A percentile compares a stretch with the other conserved stretches of the same genome.
These are phyloP conservation scores for Lactarius hatsudake DNA, from an alignment of 768 basidiomycete species.

Conservation along the genomic window DNA sequence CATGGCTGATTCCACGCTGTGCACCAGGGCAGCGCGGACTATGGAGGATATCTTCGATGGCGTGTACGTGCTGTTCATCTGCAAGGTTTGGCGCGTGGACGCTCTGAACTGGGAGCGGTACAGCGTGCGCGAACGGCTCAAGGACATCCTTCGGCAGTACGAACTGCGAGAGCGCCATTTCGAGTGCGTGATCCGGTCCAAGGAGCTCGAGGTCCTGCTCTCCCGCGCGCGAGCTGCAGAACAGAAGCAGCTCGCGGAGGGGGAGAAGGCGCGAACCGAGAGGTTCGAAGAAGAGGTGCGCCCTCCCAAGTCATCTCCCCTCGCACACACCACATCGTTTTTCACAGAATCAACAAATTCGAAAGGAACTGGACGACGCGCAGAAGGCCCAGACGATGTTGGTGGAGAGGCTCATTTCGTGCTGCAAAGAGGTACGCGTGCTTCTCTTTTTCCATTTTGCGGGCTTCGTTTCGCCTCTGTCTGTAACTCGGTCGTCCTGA, in stretches of 20 bases:
- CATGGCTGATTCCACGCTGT: not conserved
- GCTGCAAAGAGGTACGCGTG: slow-evolving; percentile 77
- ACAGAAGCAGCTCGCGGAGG: slow-evolving; percentile 78
- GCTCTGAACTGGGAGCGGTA: not conserved
- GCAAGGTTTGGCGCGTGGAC: not conserved
- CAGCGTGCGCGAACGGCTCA: slow-evolving; percentile 82
- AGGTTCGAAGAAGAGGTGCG: slow-evolving; percentile 74
- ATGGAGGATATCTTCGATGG: slow-evolving; percentile 83
- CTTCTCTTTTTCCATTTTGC: not conserved
- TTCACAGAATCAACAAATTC: slow-evolving; percentile 59
- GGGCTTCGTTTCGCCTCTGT: not conserved
- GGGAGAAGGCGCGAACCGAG: slow-evolving; percentile 64
- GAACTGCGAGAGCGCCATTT: slow-evolving; percentile 90
- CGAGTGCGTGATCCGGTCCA: slow-evolving; percentile 88
- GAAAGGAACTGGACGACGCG: slow-evolving; percentile 76
- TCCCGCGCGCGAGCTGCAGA: slow-evolving; percentile 87
- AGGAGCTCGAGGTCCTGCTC: slow-evolving; percentile 84
- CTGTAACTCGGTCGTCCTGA: slow-evolving; percentile 15
- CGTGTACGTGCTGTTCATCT: slow-evolving; percentile 56
- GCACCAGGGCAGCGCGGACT: slow-evolving; percentile 61
- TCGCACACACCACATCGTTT: not conserved
- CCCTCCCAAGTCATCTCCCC: slow-evolving; percentile 19
- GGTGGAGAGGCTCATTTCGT: slow-evolving; percentile 79
- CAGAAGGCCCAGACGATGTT: slow-evolving; percentile 76
- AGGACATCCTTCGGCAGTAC: slow-evolving; percentile 83